Evolutionary conservation across 2,329 filamentous ascomycete genomes (phyloP), one percentile per base, ranked within the genome.

Genomic region (Talaromyces sp.): DNA sequence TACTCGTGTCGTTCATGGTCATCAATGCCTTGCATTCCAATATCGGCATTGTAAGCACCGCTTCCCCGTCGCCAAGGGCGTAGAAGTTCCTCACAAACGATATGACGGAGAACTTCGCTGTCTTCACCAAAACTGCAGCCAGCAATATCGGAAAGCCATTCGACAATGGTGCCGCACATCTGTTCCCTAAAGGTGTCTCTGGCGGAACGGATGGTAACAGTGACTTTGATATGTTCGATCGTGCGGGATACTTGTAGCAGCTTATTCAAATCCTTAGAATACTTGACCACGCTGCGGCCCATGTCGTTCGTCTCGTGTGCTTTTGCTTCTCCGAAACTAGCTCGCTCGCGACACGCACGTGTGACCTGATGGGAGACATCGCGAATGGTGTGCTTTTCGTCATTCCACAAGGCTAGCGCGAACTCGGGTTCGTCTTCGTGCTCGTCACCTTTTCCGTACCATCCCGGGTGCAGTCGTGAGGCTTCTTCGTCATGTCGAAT

Each of bases 131-230:
- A 90, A 59, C 87, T 89, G 75, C 93, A 97, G 33, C 92, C 92
- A 7, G 92, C 86, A 69, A 99, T 96, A 75, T 99, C 96, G 58
- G 88, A 85, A 23, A 99, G 83, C 96, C 96, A 99, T 69, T 97
- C 93, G 59, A 99, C 89, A 64, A 99, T 94, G 16, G 92, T 92
- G n/a, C 91, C 92, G 69, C 93, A 97, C 96, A 99, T 99, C 73
- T 98, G 91, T 73, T 99, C 95, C 63, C 95, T 86, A 78, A 98
- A 99, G 0, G 92, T 98, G 76, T 99, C 95, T 68, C 96, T 86
- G 5, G 95, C 87, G 9, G 94, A 96, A 52, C 95, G 87, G 64
- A 99, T 92, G 0, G 95, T 99, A 56, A 97, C 92, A 0, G 95
- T 98, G 61, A 99, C 87, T 72, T 96, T 93, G 75, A 99, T 97